Conservation (phyloP, 768 basidiomycete genomes). For the Lyophyllum decastes region DNA sequence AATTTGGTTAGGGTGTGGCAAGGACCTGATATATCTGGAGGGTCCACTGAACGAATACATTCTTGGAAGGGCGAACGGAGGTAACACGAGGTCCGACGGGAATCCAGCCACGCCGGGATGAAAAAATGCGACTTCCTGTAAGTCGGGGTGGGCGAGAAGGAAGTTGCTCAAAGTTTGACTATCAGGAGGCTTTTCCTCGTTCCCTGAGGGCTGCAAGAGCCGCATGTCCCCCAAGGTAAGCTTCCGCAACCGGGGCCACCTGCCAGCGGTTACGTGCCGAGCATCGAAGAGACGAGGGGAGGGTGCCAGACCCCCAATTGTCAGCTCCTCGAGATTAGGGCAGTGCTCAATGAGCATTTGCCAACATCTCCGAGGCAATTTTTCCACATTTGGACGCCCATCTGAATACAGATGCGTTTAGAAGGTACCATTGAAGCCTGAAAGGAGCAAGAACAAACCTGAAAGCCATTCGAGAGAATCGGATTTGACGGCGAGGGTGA, state of each 20-base stretch:
- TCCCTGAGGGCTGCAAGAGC: conserved; percentile 20
- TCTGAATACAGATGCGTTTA: conserved; percentile 17
- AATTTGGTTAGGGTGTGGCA: conserved; percentile 29
- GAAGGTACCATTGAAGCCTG: neutral
- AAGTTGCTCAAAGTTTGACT: conserved; percentile 32
- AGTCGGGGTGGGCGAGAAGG: conserved; percentile 30
- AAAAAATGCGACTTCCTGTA: conserved; percentile 29
- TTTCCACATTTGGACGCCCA: conserved; percentile 34
- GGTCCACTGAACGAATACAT: conserved; percentile 34
- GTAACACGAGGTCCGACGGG: conserved; percentile 24
- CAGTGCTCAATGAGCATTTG: conserved; percentile 41
- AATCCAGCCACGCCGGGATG: conserved; percentile 32
- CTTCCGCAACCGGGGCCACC: conserved; percentile 36
- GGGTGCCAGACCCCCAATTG: conserved; percentile 35
- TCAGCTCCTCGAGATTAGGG: conserved; percentile 38
- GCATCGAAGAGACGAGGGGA: conserved; percentile 40
- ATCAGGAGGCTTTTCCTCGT: conserved; percentile 23
- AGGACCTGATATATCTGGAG: conserved; percentile 26
- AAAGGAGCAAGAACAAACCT: conserved; percentile 19
- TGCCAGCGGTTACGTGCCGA: conserved; percentile 34
- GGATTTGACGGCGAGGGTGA: conserved; percentile 35
- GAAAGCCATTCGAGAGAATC: conserved; percentile 36
- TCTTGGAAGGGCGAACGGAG: conserved; percentile 25
- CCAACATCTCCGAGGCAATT: conserved; percentile 38
- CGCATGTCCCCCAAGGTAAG: conserved; percentile 35